Evolutionary conservation across 2,329 filamentous ascomycete genomes (phyloP).

Genomic region (Xylaria arbuscula): DNA sequence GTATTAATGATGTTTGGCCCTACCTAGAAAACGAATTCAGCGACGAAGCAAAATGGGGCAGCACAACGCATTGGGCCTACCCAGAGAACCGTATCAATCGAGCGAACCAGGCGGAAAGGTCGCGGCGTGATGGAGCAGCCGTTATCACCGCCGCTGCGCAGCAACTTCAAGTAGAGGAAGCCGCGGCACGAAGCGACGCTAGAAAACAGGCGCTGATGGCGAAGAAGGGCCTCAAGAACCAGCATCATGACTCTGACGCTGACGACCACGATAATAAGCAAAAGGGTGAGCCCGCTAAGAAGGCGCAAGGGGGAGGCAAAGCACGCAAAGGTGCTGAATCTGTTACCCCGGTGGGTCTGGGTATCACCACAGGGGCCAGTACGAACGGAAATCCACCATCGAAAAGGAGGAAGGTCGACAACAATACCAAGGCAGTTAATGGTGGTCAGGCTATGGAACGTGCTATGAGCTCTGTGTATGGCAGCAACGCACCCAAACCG

Average conservation of each 20-base stretch:
- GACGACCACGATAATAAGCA: slow-evolving; percentile 71
- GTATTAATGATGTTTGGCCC: slow-evolving; percentile 88
- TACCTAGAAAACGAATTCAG: slow-evolving; percentile 90
- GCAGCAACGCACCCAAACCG: slow-evolving; percentile 63
- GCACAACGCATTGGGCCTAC: slow-evolving; percentile 94
- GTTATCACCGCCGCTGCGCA: slow-evolving; percentile 81
- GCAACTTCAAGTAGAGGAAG: slow-evolving; percentile 74
- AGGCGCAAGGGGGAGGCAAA: slow-evolving; percentile 69
- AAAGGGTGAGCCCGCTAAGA: slow-evolving; percentile 68
- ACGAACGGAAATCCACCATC: slow-evolving; percentile 65
- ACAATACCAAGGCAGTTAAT: slow-evolving; percentile 72
- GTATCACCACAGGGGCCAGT: slow-evolving; percentile 68
- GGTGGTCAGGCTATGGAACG: slow-evolving; percentile 70
- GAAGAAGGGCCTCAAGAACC: slow-evolving; percentile 76
- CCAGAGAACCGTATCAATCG: slow-evolving; percentile 79
- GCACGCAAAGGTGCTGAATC: slow-evolving; percentile 70
- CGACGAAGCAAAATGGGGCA: slow-evolving; percentile 93
- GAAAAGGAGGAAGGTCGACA: slow-evolving; percentile 87
- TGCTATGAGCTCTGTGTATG: slow-evolving; percentile 70
- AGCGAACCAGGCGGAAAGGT: slow-evolving; percentile 75
- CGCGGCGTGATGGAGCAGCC: slow-evolving; percentile 81
- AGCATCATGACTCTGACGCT: slow-evolving; percentile 80
- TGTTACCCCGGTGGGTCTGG: slow-evolving; percentile 67
- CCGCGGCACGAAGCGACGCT: slow-evolving; percentile 83
- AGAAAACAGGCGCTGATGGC: slow-evolving; percentile 84